Evolutionary conservation across 2,329 filamentous ascomycete species (phyloP).

Genomic region (Ophiostoma piceae): DNA sequence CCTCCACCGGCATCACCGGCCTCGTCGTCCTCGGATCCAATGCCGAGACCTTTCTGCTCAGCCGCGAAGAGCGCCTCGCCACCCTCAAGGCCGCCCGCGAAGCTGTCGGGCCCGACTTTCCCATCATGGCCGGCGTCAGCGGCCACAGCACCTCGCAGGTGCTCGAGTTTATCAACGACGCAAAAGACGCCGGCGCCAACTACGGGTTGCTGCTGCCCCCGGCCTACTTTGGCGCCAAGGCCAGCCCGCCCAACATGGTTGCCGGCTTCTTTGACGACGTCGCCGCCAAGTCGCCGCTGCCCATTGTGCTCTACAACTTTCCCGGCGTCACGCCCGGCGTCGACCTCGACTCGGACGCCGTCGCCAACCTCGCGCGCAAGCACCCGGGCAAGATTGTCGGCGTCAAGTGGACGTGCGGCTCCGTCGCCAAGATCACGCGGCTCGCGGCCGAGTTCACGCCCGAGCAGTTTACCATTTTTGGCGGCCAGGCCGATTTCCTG

Average conservation of each 20-base stretch:
- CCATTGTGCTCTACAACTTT: constrained; percentile 64
- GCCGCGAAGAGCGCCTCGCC: constrained; percentile 33
- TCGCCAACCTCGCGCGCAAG: constrained; percentile 45
- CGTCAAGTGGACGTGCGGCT: constrained; percentile 56
- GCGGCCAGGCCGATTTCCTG: constrained; percentile 69
- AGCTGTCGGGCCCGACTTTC: constrained; percentile 49
- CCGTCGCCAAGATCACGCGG: constrained; percentile 65
- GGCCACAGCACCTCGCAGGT: constrained; percentile 61
- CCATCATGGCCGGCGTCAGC: constrained; percentile 59
- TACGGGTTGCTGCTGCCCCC: constrained; percentile 58
- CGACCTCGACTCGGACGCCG: constrained; percentile 60
- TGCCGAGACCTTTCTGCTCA: constrained; percentile 35
- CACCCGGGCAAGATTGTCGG: constrained; percentile 28
- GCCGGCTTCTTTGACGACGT: constrained; percentile 56
- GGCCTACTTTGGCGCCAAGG: constrained; percentile 58
- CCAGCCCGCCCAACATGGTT: constrained; percentile 52
- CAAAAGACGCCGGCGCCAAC: constrained; percentile 54
- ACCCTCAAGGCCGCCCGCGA: constrained; percentile 53
- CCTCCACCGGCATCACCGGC: constrained; percentile 31
- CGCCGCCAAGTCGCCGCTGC: constrained; percentile 47
- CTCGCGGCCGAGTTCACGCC: constrained; percentile 48
- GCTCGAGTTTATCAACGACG: constrained; percentile 55
- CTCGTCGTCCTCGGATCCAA: constrained; percentile 36
- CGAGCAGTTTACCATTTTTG: constrained; percentile 60
- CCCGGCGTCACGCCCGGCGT: constrained; percentile 63